phyloP scores from a whole-genome alignment of 2,329 filamentous ascomycete genomes.

The Arthrobotrys conoides region DNA sequence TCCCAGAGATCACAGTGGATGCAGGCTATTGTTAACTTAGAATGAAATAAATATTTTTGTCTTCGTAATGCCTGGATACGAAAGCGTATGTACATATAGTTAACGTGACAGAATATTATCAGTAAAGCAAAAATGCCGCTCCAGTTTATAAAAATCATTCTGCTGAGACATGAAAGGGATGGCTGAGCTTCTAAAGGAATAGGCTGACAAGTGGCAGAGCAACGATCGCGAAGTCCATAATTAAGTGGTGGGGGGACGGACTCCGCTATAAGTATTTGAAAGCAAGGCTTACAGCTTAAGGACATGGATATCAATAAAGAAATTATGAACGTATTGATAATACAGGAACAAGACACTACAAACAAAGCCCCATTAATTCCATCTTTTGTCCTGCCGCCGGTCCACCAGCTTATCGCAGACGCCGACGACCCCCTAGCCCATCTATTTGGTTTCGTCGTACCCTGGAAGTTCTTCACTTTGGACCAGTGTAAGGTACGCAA shows the following conservation, averaged over 20 bases:
- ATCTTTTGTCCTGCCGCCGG: no score
- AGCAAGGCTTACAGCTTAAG: no score
- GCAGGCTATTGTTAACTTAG: no score
- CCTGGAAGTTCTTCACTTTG: slow-evolving; percentile 35
- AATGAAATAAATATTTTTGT: neutral
- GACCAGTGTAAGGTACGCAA: slow-evolving; percentile 49
- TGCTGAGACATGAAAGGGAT: neutral
- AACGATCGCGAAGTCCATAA: no score
- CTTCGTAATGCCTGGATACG: neutral
- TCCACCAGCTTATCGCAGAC: neutral
- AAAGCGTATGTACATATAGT: neutral
- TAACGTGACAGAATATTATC: neutral
- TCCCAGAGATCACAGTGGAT: no score
- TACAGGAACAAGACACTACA: no score
- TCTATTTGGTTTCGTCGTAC: slow-evolving; percentile 24
- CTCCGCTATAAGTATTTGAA: no score
- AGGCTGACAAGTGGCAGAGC: no score
- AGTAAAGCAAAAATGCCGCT: neutral
- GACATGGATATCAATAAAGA: no score
- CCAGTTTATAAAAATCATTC: neutral
- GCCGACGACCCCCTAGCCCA: neutral
- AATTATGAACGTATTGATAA: no score
- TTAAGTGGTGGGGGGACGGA: neutral
- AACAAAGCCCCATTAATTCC: no score
- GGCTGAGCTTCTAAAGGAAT: neutral